Conservation (phyloP, 495 filamentous ascomycete species). For the Haplographium delicatum region DNA sequence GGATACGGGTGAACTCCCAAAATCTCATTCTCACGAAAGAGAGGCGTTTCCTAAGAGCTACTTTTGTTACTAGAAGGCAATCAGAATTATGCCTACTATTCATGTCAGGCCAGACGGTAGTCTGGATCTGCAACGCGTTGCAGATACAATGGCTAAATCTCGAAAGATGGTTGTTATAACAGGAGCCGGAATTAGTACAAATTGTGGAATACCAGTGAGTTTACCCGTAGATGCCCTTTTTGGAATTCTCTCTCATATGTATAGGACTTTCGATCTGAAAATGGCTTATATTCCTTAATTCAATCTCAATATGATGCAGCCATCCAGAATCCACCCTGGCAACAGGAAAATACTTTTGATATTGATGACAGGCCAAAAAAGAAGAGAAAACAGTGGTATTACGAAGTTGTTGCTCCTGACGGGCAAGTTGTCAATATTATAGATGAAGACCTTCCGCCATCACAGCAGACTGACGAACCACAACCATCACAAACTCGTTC, state of each 20-base stretch:
- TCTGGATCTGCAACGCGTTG: constrained; percentile 53
- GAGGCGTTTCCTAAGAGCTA: not conserved
- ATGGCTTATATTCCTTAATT: constrained; percentile 64
- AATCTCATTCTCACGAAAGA: too few relatives aligned
- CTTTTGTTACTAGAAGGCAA: too few relatives aligned
- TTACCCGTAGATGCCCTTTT: not conserved
- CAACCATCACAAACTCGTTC: constrained; percentile 2
- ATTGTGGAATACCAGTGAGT: constrained; percentile 65
- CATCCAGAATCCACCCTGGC: constrained; percentile 26
- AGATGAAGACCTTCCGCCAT: constrained; percentile 5
- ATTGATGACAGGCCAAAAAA: constrained; percentile 38
- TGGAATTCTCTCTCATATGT: constrained; percentile 19
- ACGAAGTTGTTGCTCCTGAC: constrained; percentile 16
- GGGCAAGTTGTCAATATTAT: constrained; percentile 20
- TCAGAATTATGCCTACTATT: constrained; percentile 46
- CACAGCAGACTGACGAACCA: too few relatives aligned
- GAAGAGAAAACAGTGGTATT: constrained; percentile 28
- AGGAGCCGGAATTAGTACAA: constrained; percentile 68
- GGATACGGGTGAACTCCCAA: too few relatives aligned
- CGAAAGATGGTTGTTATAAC: constrained; percentile 62
- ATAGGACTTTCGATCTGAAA: constrained; percentile 66
- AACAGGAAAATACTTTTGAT: constrained; percentile 29
- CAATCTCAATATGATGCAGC: constrained; percentile 55
- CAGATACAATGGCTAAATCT: constrained; percentile 53
- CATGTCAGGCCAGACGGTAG: constrained; percentile 45